Evolutionary conservation across 352 stramenopile genomes (phyloP).

Genomic region (Aphanomyces cochlioides): DNA sequence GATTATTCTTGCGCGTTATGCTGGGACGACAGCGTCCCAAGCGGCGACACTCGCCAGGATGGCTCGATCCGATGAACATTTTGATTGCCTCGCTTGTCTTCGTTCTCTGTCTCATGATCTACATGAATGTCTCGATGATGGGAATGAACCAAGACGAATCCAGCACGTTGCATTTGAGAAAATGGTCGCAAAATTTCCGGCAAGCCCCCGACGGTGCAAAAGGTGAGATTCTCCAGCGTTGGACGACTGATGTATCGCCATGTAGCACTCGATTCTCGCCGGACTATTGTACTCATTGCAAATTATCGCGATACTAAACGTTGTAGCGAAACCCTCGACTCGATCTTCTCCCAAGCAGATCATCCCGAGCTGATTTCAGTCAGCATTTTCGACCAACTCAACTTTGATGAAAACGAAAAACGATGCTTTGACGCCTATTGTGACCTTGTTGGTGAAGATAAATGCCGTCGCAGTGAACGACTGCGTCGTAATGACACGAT

Average conservation of each 20-base stretch:
- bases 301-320: slow-evolving; percentile 11
- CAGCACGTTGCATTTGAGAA: neutral
- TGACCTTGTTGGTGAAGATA: neutral
- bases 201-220: neutral
- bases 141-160: slow-evolving; percentile 19
- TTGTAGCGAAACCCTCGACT: slow-evolving; percentile 17
- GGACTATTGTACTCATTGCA: slow-evolving; percentile 17
- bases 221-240: too few species aligned
- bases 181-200: neutral
- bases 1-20: neutral
- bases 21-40: neutral
- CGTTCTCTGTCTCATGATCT: slow-evolving; percentile 21
- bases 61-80: slow-evolving; percentile 8
- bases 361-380: slow-evolving; percentile 1
- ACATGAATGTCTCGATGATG: slow-evolving; percentile 10
- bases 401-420: slow-evolving; percentile 2
- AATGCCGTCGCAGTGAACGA: slow-evolving; percentile 3
- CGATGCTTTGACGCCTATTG: slow-evolving; percentile 26
- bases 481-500: slow-evolving; percentile 11
- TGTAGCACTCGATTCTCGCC: neutral
- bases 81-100: slow-evolving; percentile 6
- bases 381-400: slow-evolving; percentile 22
- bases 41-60: neutral
- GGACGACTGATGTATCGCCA: too few species aligned
- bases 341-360: slow-evolving; percentile 1